Base-by-base conservation (phyloP, 2,329 filamentous ascomycete species). In the Dothiorella sarmentorum region DNA sequence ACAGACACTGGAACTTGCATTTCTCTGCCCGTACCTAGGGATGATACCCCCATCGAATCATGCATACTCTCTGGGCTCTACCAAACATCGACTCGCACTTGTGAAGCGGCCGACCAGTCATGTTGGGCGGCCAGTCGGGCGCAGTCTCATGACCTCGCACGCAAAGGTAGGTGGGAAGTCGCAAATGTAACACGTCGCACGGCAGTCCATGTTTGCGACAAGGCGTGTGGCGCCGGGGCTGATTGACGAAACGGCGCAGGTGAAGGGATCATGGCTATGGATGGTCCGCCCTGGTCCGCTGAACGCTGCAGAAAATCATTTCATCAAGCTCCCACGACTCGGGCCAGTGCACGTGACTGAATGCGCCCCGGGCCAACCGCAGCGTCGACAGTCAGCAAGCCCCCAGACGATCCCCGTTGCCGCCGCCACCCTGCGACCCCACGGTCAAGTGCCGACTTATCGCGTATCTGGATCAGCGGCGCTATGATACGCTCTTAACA, bases 21-120 rank as follows among this genome's bases (percentile, higher is more conserved):
- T 44, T 53, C 57, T 58, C 20, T 51, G 43, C 44, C 17, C 56
- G 55, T 47, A 47, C 55, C 55, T 47, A 47, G 49, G 55, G 56
- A 59, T 59, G 47, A 59, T 59, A 53, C 57, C 56, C 51, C 37
- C 29, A 59, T 53, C 47, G 38, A 59, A 44, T 53, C 37, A 45
- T 40, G 45, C 38, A 59, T 53, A 35, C n/a, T 44, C 33, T 53
- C 49, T 40, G 49, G 49, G 49, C 35, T 53, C 49, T 40, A 53
- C 40, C 49, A 38, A 40, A 24, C 29, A 22, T 40, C 49, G 22
- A 7, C 22, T 53, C n/a, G 49, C 49, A 40, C 33, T 35, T 18
- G 35, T 53, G 49, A 53, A 15, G 22, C 29, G 5, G 20, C 18
- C 31, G 31, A 3, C 49, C 33, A 53, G 49, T 53, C 49, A 53